phyloP scores from a whole-genome alignment of 768 basidiomycete species.

The Boletus sp. region DNA sequence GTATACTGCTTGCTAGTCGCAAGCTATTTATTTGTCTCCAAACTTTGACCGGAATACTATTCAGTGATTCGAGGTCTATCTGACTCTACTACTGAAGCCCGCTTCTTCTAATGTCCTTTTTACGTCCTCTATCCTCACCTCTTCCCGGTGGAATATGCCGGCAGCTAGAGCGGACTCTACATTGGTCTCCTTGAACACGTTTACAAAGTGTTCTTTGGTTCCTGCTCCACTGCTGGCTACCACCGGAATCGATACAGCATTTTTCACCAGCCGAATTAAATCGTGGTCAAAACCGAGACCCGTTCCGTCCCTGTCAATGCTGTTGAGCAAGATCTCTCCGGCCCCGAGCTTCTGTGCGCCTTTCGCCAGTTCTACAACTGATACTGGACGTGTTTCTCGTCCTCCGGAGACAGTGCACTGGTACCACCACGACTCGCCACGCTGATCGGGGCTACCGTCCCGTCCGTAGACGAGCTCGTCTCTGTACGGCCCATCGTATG shows the following conservation, averaged over 20 bases:
- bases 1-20: constrained; percentile 6
- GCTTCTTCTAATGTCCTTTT: constrained; percentile 55
- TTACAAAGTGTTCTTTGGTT: constrained; percentile 74
- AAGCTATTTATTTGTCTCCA: too few relatives aligned
- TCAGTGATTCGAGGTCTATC: constrained; percentile 4
- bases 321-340: constrained; percentile 93
- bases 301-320: constrained; percentile 94
- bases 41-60: too few relatives aligned
- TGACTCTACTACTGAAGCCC: constrained; percentile 48
- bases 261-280: constrained; percentile 73
- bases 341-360: constrained; percentile 92
- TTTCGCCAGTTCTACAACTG: constrained; percentile 85
- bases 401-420: constrained; percentile 97
- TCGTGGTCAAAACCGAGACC: constrained; percentile 90
- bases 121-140: constrained; percentile 81
- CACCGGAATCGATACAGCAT: constrained; percentile 82
- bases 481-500: constrained; percentile 68
- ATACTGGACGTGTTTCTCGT: constrained; percentile 76
- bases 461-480: constrained; percentile 55
- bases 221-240: constrained; percentile 97
- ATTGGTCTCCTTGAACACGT: constrained; percentile 75
- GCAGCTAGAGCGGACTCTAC: constrained; percentile 95
- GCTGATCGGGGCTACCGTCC: constrained; percentile 49
- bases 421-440: constrained; percentile 94
- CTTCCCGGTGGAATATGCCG: constrained; percentile 92